A percentile compares a stretch with the other conserved stretches of the same genome.
phyloP scores from a whole-genome alignment of 257 asterid genomes.

The Linaria vulgaris region DNA sequence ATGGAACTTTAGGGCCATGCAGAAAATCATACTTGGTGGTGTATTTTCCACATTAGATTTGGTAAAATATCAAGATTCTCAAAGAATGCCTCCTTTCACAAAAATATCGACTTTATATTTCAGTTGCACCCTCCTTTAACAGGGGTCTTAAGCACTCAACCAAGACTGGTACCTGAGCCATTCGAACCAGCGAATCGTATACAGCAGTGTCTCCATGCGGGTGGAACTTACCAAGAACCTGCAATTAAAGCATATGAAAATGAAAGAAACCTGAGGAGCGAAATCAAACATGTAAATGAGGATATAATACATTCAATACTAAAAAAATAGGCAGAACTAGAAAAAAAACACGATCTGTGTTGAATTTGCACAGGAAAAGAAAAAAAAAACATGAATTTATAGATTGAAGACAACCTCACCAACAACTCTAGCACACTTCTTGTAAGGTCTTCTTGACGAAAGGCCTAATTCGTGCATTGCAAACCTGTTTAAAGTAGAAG shows the following conservation, averaged over 20 bases:
- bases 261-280: slow-evolving; percentile 19
- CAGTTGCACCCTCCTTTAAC: slow-evolving; percentile 3
- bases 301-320: neutral
- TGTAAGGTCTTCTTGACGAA: slow-evolving; percentile 86
- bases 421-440: slow-evolving; percentile 98
- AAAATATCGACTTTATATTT: no score
- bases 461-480: slow-evolving; percentile 99
- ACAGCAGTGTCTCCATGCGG: slow-evolving; percentile 98
- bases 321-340: slow-evolving; percentile 1
- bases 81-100: no score
- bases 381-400: slow-evolving; percentile 12
- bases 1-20: no score
- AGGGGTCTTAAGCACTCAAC: slow-evolving; percentile 15
- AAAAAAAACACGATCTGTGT: neutral
- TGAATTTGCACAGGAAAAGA: no score
- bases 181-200: slow-evolving; percentile 95
- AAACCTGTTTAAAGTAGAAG: slow-evolving; percentile 44
- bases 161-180: slow-evolving; percentile 80
- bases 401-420: slow-evolving; percentile 75
- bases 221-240: slow-evolving; percentile 98
- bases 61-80: neutral
- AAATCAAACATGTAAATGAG: neutral
- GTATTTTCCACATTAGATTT: no score
- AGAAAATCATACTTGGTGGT: no score
- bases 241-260: slow-evolving; percentile 27